phyloP scores from a whole-genome alignment of 75 land plant species.

The Cryptomeria japonica region DNA sequence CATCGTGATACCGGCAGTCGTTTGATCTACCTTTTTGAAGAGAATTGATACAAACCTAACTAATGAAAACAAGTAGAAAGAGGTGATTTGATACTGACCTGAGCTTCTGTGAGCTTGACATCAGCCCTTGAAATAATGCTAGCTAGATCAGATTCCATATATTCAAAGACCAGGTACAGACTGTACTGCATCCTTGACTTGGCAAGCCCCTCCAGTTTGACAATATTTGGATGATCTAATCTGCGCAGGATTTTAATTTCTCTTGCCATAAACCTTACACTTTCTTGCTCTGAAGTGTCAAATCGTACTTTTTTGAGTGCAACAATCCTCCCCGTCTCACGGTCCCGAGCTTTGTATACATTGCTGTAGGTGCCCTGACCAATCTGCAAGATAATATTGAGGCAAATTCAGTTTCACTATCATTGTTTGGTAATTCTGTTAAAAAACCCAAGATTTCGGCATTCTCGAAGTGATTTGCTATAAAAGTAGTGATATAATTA shows the following conservation, averaged over 20 bases:
- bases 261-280: slow-evolving; percentile 45
- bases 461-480: not conserved
- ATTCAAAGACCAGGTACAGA: slow-evolving; percentile 15
- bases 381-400: not conserved
- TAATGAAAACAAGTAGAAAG: not conserved
- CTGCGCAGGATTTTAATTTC: slow-evolving; percentile 26
- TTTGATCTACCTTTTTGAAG: not conserved
- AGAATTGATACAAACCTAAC: not conserved
- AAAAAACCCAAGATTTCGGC: not conserved
- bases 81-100: not conserved
- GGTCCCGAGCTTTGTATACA: slow-evolving; percentile 52
- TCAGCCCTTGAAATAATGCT: slow-evolving; percentile 13
- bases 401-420: not conserved
- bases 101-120: slow-evolving; percentile 16
- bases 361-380: slow-evolving; percentile 36
- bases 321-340: slow-evolving; percentile 46
- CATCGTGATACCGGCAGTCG: too few species aligned
- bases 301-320: slow-evolving; percentile 34
- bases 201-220: slow-evolving; percentile 19
- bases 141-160: slow-evolving; percentile 16
- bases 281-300: slow-evolving; percentile 38
- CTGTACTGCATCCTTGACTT: slow-evolving; percentile 19
- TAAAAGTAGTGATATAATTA: not conserved
- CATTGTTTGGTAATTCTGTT: not conserved
- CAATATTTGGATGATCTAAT: slow-evolving; percentile 18